Base-by-base conservation (phyloP, 331 rosid genomes). In the Rhamnella rubrinervis region DNA sequence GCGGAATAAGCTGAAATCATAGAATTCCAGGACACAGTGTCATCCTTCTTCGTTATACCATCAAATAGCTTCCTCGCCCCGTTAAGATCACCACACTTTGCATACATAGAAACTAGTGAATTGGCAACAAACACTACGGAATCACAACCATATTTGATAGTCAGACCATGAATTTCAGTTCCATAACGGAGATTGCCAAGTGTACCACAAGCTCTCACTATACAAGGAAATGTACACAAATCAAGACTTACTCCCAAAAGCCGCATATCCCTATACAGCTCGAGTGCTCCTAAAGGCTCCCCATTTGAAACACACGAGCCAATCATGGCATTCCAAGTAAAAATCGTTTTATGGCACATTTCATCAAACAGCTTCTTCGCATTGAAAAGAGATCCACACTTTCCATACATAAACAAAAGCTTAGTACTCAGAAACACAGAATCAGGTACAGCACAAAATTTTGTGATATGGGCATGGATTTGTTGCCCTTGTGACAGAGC, bases 271-370 rank as follows among this genome's bases (percentile, higher is more conserved):
- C 65, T 63, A 59, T 84, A 91, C 65, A 91, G 63, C 47, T 76
- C 82, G 65, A 86, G 60, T 7, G 91, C 92, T 68, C 70, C 74
- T 6, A 70, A 11, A 55, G 85, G 85, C 52, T 82, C 79, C 64
- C 86, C 86, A 56, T 74, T 77, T 19, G 91, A 78, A 47, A 81
- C 86, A 40, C 39, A 86, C 20, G 97, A 91, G 17, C 88, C 91
- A 67, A 86, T 61, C 85, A 91, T 83, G 14, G 91, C 96, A 67
- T 91, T 91, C 92, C 96, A 91, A 13, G 89, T 81, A 63, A 84
- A 91, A 81, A 88, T 70, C 0, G 92, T 88, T 78, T 88, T 83
- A 0, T 74, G 68, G 50, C 31, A 50, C 92, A 91, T 86, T 83
- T 18, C 55, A 71, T 74, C 96, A 55, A 91, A 91, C 88, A 85